These are phyloP conservation scores for Cucurbita maxima DNA, from an alignment of 306 rosid species.

Conservation along the genomic window DNA sequence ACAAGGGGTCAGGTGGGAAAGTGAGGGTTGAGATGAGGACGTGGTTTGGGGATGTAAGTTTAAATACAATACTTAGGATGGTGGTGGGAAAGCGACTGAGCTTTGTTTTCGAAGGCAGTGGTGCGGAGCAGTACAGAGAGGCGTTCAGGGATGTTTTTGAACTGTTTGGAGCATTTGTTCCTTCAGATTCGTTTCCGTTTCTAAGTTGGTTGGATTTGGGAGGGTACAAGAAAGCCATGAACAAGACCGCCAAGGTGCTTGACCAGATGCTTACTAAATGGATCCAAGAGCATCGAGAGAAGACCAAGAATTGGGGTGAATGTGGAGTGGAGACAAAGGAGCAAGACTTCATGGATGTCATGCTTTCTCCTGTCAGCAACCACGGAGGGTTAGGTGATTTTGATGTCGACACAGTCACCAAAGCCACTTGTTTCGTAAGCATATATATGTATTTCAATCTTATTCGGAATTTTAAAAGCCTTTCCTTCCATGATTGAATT, in stretches of 20 bases:
- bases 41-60: conserved; percentile 34
- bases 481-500: too few species aligned
- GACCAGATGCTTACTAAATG: not conserved
- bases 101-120: conserved; percentile 1
- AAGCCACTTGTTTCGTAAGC: conserved; percentile 11
- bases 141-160: conserved; percentile 34
- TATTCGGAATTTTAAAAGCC: not conserved
- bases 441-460: too few species aligned
- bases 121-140: conserved; percentile 23
- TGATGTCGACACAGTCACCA: conserved; percentile 7
- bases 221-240: conserved; percentile 26
- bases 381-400: not conserved
- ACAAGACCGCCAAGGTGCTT: not conserved
- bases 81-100: conserved; percentile 36
- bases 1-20: too few species aligned
- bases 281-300: not conserved
- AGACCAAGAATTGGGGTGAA: not conserved
- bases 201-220: conserved; percentile 36
- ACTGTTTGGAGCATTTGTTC: conserved; percentile 31
- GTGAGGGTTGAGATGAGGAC: conserved; percentile 15
- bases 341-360: conserved; percentile 14
- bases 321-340: not conserved
- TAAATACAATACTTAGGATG: conserved; percentile 39
- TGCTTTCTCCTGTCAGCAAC: not conserved
- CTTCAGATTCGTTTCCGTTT: conserved; percentile 15